Percentiles rank a stretch among this genome's conserved stretches.
phyloP scores from a whole-genome alignment of 768 basidiomycete species.

The Austroboletus eburneus region DNA sequence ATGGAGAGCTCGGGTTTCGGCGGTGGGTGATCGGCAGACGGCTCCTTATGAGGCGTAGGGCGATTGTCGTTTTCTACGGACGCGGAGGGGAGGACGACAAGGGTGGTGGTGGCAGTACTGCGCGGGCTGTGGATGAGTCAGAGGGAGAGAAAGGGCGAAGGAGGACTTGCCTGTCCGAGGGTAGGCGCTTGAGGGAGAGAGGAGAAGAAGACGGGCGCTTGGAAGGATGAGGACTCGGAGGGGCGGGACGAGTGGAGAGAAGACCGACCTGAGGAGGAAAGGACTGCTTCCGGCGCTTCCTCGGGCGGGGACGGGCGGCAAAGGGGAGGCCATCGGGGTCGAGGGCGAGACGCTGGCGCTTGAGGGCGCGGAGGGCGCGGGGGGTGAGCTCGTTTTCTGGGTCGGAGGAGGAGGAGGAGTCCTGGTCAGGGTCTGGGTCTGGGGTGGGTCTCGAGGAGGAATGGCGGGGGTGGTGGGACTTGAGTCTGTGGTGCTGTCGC shows the following conservation, averaged over 20 bases:
- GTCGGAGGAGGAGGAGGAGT: constrained; percentile 19
- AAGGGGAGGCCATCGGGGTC: constrained; percentile 28
- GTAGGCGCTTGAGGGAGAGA: not conserved
- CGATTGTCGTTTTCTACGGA: too few species aligned
- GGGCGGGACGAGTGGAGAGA: not conserved
- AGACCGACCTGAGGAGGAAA: too few species aligned
- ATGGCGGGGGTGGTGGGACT: not conserved
- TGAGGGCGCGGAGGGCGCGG: constrained; percentile 33
- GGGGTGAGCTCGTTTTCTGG: constrained; percentile 31
- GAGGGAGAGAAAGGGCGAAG: not conserved
- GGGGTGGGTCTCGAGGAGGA: not conserved
- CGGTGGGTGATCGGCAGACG: too few species aligned
- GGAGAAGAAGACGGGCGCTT: constrained; percentile 16
- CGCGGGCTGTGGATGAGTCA: constrained; percentile 1
- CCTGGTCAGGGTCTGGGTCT: constrained; percentile 19
- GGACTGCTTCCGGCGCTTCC: constrained; percentile 18
- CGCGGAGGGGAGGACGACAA: too few species aligned
- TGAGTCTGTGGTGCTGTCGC: not conserved
- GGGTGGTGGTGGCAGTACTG: constrained; percentile 7
- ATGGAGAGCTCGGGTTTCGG: not conserved
- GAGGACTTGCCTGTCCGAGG: constrained; percentile 1
- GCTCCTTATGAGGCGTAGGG: too few species aligned
- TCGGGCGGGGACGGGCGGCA: constrained; percentile 7
- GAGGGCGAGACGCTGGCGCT: constrained; percentile 29
- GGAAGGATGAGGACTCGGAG: constrained; percentile 1